Evolutionary conservation across 192 early-diverging fungal genomes (phyloP).

Genomic region (Piromyces sp.): DNA sequence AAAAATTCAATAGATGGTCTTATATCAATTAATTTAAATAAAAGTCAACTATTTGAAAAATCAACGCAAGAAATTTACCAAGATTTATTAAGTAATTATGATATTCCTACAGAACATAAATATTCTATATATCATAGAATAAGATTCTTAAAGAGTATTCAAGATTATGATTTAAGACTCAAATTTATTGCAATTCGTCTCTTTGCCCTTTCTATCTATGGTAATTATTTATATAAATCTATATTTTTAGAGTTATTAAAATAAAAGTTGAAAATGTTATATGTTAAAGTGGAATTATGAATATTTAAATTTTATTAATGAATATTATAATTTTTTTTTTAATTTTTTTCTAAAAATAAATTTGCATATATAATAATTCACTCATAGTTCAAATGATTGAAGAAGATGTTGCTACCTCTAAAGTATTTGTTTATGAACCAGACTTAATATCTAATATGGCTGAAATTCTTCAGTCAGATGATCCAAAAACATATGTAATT

Average conservation of each 20-base stretch:
- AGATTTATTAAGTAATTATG: neutral
- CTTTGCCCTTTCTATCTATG: constrained; percentile 58
- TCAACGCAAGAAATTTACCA: neutral
- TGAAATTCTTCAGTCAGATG: constrained; percentile 54
- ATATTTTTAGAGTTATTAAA: constrained; percentile 22
- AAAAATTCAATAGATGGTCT: neutral
- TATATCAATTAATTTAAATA: neutral
- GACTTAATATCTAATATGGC: constrained; percentile 64
- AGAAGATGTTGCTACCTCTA: constrained; percentile 43
- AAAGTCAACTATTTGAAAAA: neutral
- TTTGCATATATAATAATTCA: too few species aligned
- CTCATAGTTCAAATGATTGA: constrained; percentile 36
- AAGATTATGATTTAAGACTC: constrained; percentile 22
- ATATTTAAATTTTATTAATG: neutral
- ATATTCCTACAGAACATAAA: neutral
- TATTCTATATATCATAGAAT: constrained; percentile 24
- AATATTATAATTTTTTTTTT: too few species aligned
- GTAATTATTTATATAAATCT: too few species aligned
- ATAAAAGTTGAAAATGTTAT: too few species aligned
- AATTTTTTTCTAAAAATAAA: too few species aligned
- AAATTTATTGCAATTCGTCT: constrained; percentile 55
- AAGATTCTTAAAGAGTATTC: constrained; percentile 47
- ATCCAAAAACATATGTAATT: constrained; percentile 35
- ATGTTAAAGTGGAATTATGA: too few species aligned
- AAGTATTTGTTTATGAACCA: constrained; percentile 75